Evolutionary conservation across 169 alveolate genomes (phyloP).

Genomic region (Plasmodium billcollinsi): DNA sequence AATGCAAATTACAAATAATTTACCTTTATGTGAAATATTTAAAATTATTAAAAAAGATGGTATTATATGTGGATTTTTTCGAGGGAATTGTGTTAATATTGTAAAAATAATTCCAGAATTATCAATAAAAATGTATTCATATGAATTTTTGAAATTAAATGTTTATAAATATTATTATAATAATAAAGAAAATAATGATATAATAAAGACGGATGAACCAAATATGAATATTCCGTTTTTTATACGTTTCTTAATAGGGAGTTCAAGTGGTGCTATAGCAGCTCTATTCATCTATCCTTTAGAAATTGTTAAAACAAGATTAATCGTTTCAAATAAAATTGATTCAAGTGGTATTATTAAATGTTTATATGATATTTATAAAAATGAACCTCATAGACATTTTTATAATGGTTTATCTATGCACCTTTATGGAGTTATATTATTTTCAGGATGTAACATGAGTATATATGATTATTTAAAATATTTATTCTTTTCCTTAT

Average conservation of each 20-base stretch:
- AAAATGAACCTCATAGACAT: slow-evolving; percentile 32
- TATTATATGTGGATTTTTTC: slow-evolving; percentile 50
- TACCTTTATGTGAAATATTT: slow-evolving; percentile 50
- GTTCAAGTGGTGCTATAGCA: slow-evolving; percentile 75
- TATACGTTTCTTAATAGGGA: slow-evolving; percentile 65
- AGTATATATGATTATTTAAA: slow-evolving; percentile 72
- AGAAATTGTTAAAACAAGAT: slow-evolving; percentile 63
- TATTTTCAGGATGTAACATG: slow-evolving; percentile 70
- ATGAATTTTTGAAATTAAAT: slow-evolving; percentile 54
- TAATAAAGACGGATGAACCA: neutral
- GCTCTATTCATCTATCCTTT: slow-evolving; percentile 55
- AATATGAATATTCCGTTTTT: slow-evolving; percentile 51
- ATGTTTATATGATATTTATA: slow-evolving; percentile 56
- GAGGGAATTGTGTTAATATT: slow-evolving; percentile 67
- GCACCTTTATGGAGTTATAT: slow-evolving; percentile 60
- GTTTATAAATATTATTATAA: slow-evolving; percentile 56
- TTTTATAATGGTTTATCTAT: slow-evolving; percentile 57
- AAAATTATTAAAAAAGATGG: slow-evolving; percentile 65
- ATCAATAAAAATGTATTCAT: slow-evolving; percentile 71
- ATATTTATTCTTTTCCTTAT: slow-evolving; percentile 43
- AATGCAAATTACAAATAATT: slow-evolving; percentile 64
- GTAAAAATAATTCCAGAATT: slow-evolving; percentile 67
- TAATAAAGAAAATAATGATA: too few species aligned
- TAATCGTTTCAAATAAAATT: slow-evolving; percentile 62
- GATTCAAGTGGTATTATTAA: slow-evolving; percentile 35